A percentile compares a stretch with the other conserved stretches of the same genome.
Conservation (phyloP, 73 alveolate genomes). For the Uronychia setigera region DNA sequence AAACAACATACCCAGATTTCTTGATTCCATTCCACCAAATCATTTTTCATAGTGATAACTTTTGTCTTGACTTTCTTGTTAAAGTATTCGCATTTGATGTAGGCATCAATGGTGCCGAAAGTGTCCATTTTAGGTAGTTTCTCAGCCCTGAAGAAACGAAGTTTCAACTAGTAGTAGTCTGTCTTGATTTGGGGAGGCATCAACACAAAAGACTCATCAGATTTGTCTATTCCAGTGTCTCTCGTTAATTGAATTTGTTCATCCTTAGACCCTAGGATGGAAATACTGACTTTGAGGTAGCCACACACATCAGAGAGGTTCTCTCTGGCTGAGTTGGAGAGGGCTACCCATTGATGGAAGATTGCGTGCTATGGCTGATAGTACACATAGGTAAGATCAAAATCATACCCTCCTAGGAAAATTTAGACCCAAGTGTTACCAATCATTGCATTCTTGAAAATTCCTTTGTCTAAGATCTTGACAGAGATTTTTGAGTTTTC, state of each 20-base stretch:
- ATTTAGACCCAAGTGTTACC: conserved; percentile 50
- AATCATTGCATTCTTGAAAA: conserved; percentile 72
- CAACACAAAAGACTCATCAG: conserved; percentile 41
- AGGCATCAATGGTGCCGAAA: conserved; percentile 59
- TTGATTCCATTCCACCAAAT: conserved; percentile 65
- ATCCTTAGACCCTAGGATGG: conserved; percentile 80
- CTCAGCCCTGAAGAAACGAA: conserved; percentile 76
- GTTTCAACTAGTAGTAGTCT: conserved; percentile 63
- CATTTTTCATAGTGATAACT: conserved; percentile 59
- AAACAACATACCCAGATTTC: conserved; percentile 21
- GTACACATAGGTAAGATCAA: conserved; percentile 86
- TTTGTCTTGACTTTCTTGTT: conserved; percentile 47
- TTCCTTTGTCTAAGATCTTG: conserved; percentile 62
- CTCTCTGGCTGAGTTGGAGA: conserved; percentile 85
- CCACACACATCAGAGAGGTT: conserved; percentile 88
- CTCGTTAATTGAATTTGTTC: conserved; percentile 67
- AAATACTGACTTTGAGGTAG: conserved; percentile 81
- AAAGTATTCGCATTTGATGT: conserved; percentile 36
- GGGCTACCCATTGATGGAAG: conserved; percentile 91
- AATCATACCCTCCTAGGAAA: conserved; percentile 56
- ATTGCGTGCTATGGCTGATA: conserved; percentile 79
- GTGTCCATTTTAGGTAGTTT: conserved; percentile 81
- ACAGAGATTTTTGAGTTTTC: conserved; percentile 52
- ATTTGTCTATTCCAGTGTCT: conserved; percentile 22
- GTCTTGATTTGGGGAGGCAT: conserved; percentile 82